phyloP scores from a whole-genome alignment of 106 monocot species.

The Dendrobium nobile region DNA sequence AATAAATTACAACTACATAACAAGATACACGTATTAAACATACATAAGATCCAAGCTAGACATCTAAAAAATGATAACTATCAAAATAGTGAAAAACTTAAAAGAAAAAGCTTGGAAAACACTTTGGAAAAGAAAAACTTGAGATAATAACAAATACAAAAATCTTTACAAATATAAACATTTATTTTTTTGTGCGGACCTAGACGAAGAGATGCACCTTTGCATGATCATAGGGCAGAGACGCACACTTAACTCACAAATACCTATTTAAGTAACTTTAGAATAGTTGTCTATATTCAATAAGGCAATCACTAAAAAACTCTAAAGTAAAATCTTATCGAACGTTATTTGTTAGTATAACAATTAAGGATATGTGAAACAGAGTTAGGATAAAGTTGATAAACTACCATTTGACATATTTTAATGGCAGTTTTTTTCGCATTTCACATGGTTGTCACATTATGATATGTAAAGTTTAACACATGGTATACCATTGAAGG shows the following conservation, averaged over 20 bases:
- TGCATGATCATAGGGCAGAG: neutral
- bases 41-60: too few relatives aligned
- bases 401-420: neutral
- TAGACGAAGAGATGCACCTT: neutral
- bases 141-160: too few relatives aligned
- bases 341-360: neutral
- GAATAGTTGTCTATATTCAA: neutral
- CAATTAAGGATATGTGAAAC: neutral
- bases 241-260: neutral
- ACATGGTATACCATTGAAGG: neutral
- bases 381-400: neutral
- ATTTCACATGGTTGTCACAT: neutral
- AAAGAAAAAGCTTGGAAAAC: too few relatives aligned
- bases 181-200: neutral
- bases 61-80: too few relatives aligned
- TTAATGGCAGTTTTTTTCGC: neutral
- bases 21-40: too few relatives aligned
- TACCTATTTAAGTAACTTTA: neutral
- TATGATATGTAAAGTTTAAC: neutral
- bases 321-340: neutral
- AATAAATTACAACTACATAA: too few relatives aligned
- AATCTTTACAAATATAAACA: too few relatives aligned
- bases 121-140: too few relatives aligned
- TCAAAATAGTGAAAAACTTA: too few relatives aligned
- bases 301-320: neutral